Percentiles rank a stretch among this genome's conserved stretches.
Conservation (phyloP, 805 yeast species). For the Ogataea zsoltii region DNA sequence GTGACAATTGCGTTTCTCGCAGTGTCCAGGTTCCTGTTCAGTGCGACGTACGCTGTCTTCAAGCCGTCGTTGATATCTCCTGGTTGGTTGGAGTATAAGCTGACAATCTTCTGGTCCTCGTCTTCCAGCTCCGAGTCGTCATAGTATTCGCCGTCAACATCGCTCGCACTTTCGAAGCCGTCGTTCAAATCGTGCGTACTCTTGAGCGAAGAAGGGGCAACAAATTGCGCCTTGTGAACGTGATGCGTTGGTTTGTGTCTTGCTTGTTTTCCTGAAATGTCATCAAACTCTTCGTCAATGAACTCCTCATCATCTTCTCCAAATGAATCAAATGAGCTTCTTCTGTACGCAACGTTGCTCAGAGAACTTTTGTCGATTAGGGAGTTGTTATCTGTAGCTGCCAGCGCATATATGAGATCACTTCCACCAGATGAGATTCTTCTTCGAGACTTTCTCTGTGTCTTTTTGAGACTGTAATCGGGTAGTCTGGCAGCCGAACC, state of each 20-base stretch:
- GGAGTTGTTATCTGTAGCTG: constrained; percentile 11
- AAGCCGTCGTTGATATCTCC: constrained; percentile 68
- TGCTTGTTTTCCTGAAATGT: constrained; percentile 14
- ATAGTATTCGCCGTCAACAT: constrained; percentile 27
- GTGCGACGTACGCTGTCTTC: constrained; percentile 67
- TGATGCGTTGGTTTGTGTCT: constrained; percentile 2
- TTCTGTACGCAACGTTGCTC: constrained; percentile 14
- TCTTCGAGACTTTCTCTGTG: constrained; percentile 8
- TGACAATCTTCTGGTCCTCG: constrained; percentile 47
- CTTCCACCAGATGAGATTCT: constrained; percentile 13
- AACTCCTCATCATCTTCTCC: constrained; percentile 29
- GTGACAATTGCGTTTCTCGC: constrained; percentile 64
- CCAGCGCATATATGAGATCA: constrained; percentile 13
- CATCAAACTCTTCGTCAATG: constrained; percentile 31
- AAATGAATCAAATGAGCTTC: constrained; percentile 30
- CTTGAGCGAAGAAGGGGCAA: constrained; percentile 9
- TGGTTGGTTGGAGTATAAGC: constrained; percentile 87
- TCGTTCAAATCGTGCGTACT: constrained; percentile 11
- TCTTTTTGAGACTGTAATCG: constrained; percentile 9
- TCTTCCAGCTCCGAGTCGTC: constrained; percentile 32
- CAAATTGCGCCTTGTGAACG: constrained; percentile 11
- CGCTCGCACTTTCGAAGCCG: constrained; percentile 27
- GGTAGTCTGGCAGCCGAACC: constrained; percentile 50
- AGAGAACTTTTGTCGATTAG: constrained; percentile 16
- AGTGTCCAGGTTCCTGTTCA: constrained; percentile 64